Evolutionary conservation across 148 eudicot genomes (phyloP), one percentile per base, ranked within the genome.

Genomic region (Vaccinium vitisidaea): DNA sequence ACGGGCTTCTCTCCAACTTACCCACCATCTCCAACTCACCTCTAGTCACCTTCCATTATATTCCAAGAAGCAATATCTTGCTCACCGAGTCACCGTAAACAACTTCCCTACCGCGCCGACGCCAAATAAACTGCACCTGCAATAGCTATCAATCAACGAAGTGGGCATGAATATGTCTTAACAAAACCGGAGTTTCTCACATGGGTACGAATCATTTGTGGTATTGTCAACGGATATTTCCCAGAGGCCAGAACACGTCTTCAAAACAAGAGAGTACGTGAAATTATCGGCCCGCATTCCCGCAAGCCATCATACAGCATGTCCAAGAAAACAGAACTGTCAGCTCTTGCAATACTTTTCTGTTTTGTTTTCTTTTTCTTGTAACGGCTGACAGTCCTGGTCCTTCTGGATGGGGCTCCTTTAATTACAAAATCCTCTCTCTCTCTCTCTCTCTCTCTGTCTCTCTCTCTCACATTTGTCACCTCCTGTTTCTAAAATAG

Each of bases 21-120:
- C 93, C 95, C 32, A 70, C 90, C 86, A 83, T 92, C 67, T 88
- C 88, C 85, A 92, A 90, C 86, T 93, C 97, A 65, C 92, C 82
- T 70, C 85, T 92, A 90, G 85, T 93, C 97, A 65, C 92, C 82
- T 70, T 94, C 91, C 90, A 96, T 86, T 11, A 94, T 90, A 84
- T 96, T 94, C 93, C 96, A 93, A 67, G 94, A 84, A 71, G 94
- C 98, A 86, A 88, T 80, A 87, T 93, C 99, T 74, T 86, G 85
- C 85, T 81, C 90, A 84, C 25, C 82, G 94, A 36, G 92, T 94
- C 30, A 82, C 85, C 76, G 54, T 56, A 86, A 93, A 94, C 89
- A 96, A 56, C 87, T 86, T 89, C 90, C 83, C 90, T 54, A 91
- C 98, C 16, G 70, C 86, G 9, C 70, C 19, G 83, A 96, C 77